Conservation (phyloP, 2,329 filamentous ascomycete genomes). For the Cytospora leucostoma region DNA sequence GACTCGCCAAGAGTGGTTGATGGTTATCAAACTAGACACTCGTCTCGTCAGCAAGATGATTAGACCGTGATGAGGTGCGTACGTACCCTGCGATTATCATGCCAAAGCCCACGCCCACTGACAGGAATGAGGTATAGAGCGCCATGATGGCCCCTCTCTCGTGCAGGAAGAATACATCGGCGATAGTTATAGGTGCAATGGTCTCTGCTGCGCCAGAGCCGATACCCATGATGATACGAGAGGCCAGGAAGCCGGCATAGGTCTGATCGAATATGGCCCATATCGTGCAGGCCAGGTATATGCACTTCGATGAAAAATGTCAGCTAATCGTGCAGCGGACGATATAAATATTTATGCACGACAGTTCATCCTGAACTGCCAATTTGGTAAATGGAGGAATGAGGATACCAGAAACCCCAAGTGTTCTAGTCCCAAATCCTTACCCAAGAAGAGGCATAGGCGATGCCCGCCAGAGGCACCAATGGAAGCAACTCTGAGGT, state of each 20-base stretch:
- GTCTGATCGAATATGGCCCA: slow-evolving; percentile 47
- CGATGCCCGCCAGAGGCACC: neutral
- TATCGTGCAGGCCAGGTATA: slow-evolving; percentile 45
- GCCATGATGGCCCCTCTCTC: slow-evolving; percentile 56
- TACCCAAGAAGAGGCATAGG: neutral
- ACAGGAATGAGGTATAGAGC: slow-evolving; percentile 44
- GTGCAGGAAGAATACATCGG: slow-evolving; percentile 60
- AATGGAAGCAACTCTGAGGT: neutral
- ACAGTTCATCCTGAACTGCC: neutral
- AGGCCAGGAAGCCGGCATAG: slow-evolving; percentile 46
- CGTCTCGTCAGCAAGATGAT: slow-evolving; percentile 21
- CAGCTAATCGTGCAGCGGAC: neutral
- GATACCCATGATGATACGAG: slow-evolving; percentile 54
- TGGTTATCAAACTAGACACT: slow-evolving; percentile 46
- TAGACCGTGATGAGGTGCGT: neutral
- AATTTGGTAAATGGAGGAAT: neutral
- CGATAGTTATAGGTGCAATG: slow-evolving; percentile 52
- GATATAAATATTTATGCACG: neutral
- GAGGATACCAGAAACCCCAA: neutral
- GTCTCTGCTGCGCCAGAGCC: slow-evolving; percentile 56
- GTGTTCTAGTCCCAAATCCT: neutral
- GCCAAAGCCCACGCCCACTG: slow-evolving; percentile 45
- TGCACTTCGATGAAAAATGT: slow-evolving; percentile 7
- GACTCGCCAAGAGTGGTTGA: slow-evolving; percentile 49
- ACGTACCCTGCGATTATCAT: slow-evolving; percentile 45